Evolutionary conservation across 1,139 yeast genomes (phyloP), one percentile per base, ranked within the genome.

Genomic region (Pneumocystis sp.): DNA sequence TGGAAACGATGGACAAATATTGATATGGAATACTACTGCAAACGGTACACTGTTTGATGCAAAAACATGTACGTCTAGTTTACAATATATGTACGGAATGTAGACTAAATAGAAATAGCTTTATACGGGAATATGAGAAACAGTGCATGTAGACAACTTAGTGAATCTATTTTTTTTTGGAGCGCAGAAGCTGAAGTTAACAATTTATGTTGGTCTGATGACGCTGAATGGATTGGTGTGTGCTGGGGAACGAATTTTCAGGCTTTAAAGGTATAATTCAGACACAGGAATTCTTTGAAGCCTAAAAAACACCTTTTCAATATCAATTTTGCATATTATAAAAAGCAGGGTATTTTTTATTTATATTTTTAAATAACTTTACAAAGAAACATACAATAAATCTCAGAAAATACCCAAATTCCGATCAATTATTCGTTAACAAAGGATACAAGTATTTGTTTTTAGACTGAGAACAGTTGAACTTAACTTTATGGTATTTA

Each of bases 1-100:
- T 25, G 86, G 88, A 34, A 97, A 93, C 73, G 97, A 91, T 75
- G 88, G 96, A 74, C 96, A 90, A 74, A 88, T 89, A 0, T 77
- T 91, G 56, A 78, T 88, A 19, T 90, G 97, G 95, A 96, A 93
- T 74, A 78, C 62, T 69, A 60, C 59, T 7, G 45, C 15, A 12
- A 50, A 69, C 50, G 69, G 68, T 15, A 87, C 89, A 1, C 77
- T 79, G 15, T 75, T 79, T 64, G 84, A 25, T 50, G 31, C 57
- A 21, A 84, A 10, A 85, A 82, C 71, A 50, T 21, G 57, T 50
- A 25, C 21, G 15, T 1, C n/a, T n/a, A 44, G 5, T 10, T 10
- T 25, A 25, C 10, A 12, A 25, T 50, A 25, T 25, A 12, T 50
- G 3, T 12, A 25, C 5, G 5, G 5, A 25, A 12, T 10, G 21